Conservation (phyloP, 1,284 basidiomycete genomes). For the Puccinia polysora region DNA sequence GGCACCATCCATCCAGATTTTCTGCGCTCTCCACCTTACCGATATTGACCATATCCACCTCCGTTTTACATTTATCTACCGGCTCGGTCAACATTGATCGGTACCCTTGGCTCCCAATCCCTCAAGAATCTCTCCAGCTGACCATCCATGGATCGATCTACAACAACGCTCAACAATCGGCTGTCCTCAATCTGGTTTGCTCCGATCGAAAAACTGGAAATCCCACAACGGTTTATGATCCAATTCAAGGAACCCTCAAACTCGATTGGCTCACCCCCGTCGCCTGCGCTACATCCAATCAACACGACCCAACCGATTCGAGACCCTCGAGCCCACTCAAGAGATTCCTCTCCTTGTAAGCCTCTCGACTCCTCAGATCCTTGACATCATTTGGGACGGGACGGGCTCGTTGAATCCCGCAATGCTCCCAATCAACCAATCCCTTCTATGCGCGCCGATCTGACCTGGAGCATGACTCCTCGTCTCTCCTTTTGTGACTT, state of each 20-base stretch:
- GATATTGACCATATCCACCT: too few species aligned
- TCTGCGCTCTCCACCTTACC: too few species aligned
- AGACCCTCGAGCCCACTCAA: neutral
- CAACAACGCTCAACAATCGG: constrained; percentile 14
- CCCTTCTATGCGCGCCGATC: too few species aligned
- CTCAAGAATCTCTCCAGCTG: constrained; percentile 2
- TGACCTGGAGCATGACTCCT: too few species aligned
- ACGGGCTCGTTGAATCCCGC: neutral
- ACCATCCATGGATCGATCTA: constrained; percentile 6
- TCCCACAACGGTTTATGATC: neutral
- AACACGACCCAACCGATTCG: neutral
- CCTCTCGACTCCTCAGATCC: neutral
- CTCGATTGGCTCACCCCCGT: neutral
- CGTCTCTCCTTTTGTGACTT: too few species aligned
- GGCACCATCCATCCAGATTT: too few species aligned
- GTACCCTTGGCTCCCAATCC: too few species aligned
- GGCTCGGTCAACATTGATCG: too few species aligned
- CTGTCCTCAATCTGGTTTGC: constrained; percentile 10
- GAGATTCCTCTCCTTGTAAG: neutral
- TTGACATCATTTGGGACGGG: too few species aligned
- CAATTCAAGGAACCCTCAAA: neutral
- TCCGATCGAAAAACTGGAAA: neutral
- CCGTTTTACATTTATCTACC: too few species aligned
- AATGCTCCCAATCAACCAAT: neutral
- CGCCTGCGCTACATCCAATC: neutral